Conservation (phyloP, 192 early-diverging fungal species). For the Backusella circina region DNA sequence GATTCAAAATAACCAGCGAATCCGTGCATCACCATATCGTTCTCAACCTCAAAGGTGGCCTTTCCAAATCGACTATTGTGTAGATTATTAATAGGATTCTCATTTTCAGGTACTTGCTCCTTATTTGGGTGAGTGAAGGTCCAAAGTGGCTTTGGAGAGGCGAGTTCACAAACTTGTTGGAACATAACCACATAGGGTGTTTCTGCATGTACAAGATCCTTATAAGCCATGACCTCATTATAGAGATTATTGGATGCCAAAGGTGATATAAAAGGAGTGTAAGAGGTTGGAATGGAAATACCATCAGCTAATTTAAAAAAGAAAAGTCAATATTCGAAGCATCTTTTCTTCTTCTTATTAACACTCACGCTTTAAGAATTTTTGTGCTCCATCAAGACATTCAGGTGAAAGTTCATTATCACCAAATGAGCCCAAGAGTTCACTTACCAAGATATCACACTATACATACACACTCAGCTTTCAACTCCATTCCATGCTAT, state of each 20-base stretch:
- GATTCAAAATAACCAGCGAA: constrained; percentile 97
- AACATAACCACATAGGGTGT: constrained; percentile 99
- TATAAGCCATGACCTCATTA: constrained; percentile 65
- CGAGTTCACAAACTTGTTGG: constrained; percentile 65
- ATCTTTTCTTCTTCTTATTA: not conserved
- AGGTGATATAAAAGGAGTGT: constrained; percentile 83
- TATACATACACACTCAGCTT: constrained; percentile 16
- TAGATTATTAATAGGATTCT: constrained; percentile 57
- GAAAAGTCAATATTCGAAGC: not conserved
- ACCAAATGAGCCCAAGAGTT: constrained; percentile 96
- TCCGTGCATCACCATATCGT: constrained; percentile 79
- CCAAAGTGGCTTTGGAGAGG: constrained; percentile 75
- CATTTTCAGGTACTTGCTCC: constrained; percentile 23
- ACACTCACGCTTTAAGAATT: constrained; percentile 49
- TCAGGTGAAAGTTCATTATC: constrained; percentile 99
- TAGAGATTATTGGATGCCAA: constrained; percentile 84
- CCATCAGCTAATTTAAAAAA: constrained; percentile 51
- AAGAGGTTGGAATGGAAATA: constrained; percentile 87
- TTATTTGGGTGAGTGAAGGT: constrained; percentile 75
- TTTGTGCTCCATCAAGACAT: constrained; percentile 92
- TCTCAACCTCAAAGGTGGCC: constrained; percentile 49
- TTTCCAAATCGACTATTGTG: constrained; percentile 71
- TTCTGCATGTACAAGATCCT: constrained; percentile 69
- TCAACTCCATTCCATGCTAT: not conserved
- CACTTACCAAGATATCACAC: constrained; percentile 92